Conservation (phyloP, 371 early-diverging fungal genomes). For the Lichtheimia ornata region DNA sequence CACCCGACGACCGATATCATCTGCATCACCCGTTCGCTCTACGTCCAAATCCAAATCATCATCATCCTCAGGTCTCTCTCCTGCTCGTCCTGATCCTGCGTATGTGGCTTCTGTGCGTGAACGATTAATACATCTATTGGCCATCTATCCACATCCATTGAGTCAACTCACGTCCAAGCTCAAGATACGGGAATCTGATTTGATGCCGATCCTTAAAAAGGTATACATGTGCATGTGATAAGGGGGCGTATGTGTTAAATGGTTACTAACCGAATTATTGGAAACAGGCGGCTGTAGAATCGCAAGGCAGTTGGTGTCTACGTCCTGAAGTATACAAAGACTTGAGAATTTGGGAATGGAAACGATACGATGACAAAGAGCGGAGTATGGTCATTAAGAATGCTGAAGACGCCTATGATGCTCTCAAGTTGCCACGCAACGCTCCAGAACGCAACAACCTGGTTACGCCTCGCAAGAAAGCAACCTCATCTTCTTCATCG, state of each 20-base stretch:
- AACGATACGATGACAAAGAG: constrained; percentile 45
- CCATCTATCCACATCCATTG: constrained; percentile 26
- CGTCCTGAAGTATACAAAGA: constrained; percentile 50
- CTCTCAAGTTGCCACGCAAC: constrained; percentile 44
- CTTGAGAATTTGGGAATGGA: constrained; percentile 58
- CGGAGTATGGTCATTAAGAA: constrained; percentile 43
- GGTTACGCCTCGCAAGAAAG: constrained; percentile 21
- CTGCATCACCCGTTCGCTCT: constrained; percentile 2
- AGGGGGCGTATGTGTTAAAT: neutral
- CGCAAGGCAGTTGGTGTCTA: constrained; percentile 42
- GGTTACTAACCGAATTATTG: neutral
- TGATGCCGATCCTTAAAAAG: constrained; percentile 30
- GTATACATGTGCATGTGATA: constrained; percentile 15
- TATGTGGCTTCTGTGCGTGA: constrained; percentile 21
- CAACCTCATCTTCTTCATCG: constrained; percentile 13
- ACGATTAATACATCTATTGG: constrained; percentile 43
- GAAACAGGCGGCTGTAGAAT: constrained; percentile 9
- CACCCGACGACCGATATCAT: neutral
- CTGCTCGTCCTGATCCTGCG: constrained; percentile 1
- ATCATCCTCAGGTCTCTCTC: constrained; percentile 9
- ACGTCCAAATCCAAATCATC: constrained; percentile 10
- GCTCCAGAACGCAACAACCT: constrained; percentile 53
- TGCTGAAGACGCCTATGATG: constrained; percentile 52
- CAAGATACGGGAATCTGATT: constrained; percentile 28
- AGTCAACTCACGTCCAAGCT: constrained; percentile 29